phyloP scores from a whole-genome alignment of 2,329 filamentous ascomycete genomes.

The Cladophialophora immunda region DNA sequence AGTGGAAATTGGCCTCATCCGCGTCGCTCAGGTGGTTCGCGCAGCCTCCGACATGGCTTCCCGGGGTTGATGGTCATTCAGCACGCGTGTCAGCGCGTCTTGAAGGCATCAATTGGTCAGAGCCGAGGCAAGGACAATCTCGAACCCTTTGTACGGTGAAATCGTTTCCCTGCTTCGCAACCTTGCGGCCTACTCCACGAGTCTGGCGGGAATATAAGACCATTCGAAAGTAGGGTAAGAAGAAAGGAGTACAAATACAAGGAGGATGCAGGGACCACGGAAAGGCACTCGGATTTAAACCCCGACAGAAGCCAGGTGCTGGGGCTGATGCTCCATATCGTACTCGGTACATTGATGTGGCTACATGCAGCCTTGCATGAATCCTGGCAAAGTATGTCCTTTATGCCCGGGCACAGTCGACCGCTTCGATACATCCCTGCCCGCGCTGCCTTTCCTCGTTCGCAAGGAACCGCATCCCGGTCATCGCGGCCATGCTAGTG shows the following conservation, averaged over 20 bases:
- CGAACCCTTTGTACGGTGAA: not conserved
- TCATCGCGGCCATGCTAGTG: not conserved
- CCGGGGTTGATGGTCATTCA: not conserved
- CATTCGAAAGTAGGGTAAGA: not conserved
- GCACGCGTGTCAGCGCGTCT: constrained; percentile 21
- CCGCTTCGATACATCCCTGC: not conserved
- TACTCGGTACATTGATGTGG: not conserved
- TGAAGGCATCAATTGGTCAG: not conserved
- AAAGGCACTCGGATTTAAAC: not conserved
- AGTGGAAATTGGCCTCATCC: constrained; percentile 24
- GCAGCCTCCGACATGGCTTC: constrained; percentile 5
- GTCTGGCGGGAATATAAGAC: not conserved
- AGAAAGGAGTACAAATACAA: not conserved
- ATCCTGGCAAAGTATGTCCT: not conserved
- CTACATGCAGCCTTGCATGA: not conserved
- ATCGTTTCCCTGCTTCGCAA: not conserved
- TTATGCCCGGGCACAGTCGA: not conserved
- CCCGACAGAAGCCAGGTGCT: not conserved
- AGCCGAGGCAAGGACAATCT: not conserved
- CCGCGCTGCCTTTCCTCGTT: not conserved
- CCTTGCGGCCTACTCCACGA: not conserved
- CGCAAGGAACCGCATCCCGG: not conserved
- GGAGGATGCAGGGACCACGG: not conserved
- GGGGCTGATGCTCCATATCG: not conserved
- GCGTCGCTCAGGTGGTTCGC: constrained; percentile 10